phyloP scores from a whole-genome alignment of 169 alveolate species.

The Cystoisospora suis region DNA sequence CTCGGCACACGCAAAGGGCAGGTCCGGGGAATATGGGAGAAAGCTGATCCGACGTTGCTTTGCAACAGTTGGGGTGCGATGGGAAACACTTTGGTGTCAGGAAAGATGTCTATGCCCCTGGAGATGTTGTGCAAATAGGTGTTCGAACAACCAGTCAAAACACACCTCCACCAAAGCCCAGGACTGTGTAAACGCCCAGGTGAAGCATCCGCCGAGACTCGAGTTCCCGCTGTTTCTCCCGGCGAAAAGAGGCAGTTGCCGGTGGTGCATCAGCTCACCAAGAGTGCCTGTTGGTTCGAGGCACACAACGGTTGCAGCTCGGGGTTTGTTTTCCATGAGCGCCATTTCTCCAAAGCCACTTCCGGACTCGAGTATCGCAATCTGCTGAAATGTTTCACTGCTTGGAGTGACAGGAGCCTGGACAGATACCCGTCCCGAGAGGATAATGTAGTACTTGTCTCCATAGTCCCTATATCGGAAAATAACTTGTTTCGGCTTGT shows the following conservation, averaged over 20 bases:
- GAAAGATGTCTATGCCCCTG: no score
- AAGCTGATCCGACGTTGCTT: no score
- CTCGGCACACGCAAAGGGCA: background rate
- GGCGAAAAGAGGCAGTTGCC: background rate
- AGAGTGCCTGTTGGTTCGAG: slow-evolving; percentile 27
- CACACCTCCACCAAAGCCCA: no score
- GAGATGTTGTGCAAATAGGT: no score
- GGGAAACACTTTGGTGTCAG: no score
- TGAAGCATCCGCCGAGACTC: no score
- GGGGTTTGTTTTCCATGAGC: slow-evolving; percentile 36
- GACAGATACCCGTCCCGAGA: slow-evolving; percentile 37
- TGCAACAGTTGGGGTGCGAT: no score
- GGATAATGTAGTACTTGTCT: slow-evolving; percentile 41
- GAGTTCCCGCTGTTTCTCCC: background rate
- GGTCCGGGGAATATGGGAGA: no score
- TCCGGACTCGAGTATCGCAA: slow-evolving; percentile 38
- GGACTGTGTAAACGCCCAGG: no score
- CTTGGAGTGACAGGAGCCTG: slow-evolving; percentile 8
- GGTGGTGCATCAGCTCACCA: background rate
- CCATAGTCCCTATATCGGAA: slow-evolving; percentile 35
- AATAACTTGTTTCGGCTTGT: background rate
- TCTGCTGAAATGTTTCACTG: slow-evolving; percentile 21
- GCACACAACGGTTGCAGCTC: slow-evolving; percentile 31
- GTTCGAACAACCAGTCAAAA: no score
- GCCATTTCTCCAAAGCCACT: slow-evolving; percentile 52